Conservation (phyloP, 2,329 filamentous ascomycete genomes). For the Beauveria sp. region DNA sequence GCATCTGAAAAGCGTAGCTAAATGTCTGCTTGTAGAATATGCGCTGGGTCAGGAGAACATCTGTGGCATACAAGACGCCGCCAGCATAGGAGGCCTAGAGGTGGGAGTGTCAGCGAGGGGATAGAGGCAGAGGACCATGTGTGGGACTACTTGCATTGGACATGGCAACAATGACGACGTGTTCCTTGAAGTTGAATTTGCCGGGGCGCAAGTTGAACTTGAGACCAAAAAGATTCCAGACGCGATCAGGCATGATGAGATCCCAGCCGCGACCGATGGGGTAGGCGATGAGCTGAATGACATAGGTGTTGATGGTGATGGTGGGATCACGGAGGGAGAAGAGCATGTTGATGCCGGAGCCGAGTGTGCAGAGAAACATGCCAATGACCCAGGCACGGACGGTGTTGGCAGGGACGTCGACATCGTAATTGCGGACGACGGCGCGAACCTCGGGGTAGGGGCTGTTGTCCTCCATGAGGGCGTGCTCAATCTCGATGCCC, state of each 20-base stretch:
- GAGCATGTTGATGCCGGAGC: conserved; percentile 54
- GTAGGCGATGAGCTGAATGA: conserved; percentile 55
- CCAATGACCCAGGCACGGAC: conserved; percentile 58
- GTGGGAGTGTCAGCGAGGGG: conserved; percentile 11
- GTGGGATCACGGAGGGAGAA: conserved; percentile 53
- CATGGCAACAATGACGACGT: conserved; percentile 56
- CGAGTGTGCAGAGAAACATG: conserved; percentile 51
- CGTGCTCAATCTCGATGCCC: conserved; percentile 49
- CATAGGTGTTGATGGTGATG: conserved; percentile 52
- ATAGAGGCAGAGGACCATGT: conserved; percentile 5
- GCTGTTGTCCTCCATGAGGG: conserved; percentile 55
- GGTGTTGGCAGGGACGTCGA: conserved; percentile 57
- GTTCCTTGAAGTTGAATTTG: conserved; percentile 55
- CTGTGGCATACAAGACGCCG: conserved; percentile 48
- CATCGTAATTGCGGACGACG: conserved; percentile 56
- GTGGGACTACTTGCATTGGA: conserved; percentile 43
- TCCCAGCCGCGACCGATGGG: conserved; percentile 50
- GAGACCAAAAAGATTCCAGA: conserved; percentile 42
- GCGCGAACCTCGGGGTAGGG: conserved; percentile 61
- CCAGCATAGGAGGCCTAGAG: conserved; percentile 47
- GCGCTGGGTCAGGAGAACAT: conserved; percentile 41
- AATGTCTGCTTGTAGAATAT: conserved; percentile 51
- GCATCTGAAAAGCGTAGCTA: conserved; percentile 45
- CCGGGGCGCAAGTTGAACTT: conserved; percentile 50
- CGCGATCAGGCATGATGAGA: conserved; percentile 43